A percentile compares a stretch with the other conserved stretches of the same genome.
phyloP scores from a whole-genome alignment of 148 eudicot species.

The Heliosperma pusillum region DNA sequence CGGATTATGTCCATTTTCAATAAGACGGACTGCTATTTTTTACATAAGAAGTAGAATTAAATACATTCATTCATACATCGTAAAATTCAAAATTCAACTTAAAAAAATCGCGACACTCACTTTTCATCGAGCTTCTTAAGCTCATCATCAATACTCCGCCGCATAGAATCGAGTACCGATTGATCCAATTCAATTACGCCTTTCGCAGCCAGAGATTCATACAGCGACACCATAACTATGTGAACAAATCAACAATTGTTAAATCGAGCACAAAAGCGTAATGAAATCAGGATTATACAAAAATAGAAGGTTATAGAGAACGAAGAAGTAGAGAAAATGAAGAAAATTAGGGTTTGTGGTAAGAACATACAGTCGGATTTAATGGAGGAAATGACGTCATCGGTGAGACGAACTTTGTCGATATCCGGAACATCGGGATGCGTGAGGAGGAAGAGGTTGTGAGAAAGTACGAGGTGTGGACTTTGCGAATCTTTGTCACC shows the following conservation, averaged over 20 bases:
- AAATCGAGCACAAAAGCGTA: too few relatives aligned
- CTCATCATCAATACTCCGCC: slow-evolving; percentile 60
- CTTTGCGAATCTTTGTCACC: slow-evolving; percentile 66
- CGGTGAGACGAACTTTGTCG: slow-evolving; percentile 79
- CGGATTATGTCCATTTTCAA: too few relatives aligned
- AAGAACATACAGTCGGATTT: slow-evolving; percentile 48
- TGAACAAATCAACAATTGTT: background rate
- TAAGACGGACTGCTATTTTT: too few relatives aligned
- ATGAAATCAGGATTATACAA: too few relatives aligned
- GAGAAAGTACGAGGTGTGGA: slow-evolving; percentile 61
- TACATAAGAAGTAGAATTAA: too few relatives aligned
- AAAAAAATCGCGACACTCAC: slow-evolving; percentile 36
- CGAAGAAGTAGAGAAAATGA: background rate
- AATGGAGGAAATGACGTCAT: slow-evolving; percentile 54
- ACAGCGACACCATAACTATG: slow-evolving; percentile 72
- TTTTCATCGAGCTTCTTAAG: slow-evolving; percentile 84
- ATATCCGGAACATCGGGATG: slow-evolving; percentile 81
- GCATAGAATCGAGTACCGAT: slow-evolving; percentile 60
- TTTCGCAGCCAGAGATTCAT: slow-evolving; percentile 57
- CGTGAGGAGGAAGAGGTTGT: slow-evolving; percentile 66
- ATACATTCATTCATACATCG: too few relatives aligned
- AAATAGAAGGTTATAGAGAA: too few relatives aligned
- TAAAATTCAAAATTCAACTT: background rate
- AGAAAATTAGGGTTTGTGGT: slow-evolving; percentile 11
- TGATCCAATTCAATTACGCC: slow-evolving; percentile 64